phyloP scores from a whole-genome alignment of 2,329 filamentous ascomycete genomes.

The Berkeleyomyces rouxiae region DNA sequence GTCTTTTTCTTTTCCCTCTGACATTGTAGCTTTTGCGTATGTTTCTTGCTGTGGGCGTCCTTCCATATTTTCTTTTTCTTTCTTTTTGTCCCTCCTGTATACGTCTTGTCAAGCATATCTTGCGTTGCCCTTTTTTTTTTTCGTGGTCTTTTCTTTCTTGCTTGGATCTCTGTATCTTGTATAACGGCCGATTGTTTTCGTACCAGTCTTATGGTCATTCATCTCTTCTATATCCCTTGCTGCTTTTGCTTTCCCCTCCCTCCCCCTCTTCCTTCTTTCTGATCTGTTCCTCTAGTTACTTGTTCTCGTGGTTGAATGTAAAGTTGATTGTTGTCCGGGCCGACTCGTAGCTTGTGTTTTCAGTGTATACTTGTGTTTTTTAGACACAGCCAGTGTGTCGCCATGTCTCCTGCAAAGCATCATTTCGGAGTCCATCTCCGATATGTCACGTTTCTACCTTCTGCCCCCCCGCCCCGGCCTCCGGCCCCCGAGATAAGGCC shows the following conservation, averaged over 20 bases:
- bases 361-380: not conserved
- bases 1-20: not conserved
- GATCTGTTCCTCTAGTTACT: not conserved
- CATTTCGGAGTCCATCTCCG: no score
- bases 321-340: not conserved
- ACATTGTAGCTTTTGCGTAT: not conserved
- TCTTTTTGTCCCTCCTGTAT: not conserved
- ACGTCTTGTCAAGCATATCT: not conserved
- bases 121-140: not conserved
- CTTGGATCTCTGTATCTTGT: not conserved
- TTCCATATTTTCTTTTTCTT: not conserved
- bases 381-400: no score
- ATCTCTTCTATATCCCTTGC: conserved; percentile 13
- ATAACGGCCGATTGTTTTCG: conserved; percentile 12
- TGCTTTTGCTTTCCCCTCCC: conserved; percentile 9
- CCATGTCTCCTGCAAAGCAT: no score
- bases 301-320: not conserved
- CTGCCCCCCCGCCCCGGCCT: not conserved
- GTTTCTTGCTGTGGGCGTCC: not conserved
- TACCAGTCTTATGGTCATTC: conserved; percentile 9
- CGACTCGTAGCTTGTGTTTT: not conserved
- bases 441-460: not conserved
- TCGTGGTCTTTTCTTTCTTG: not conserved
- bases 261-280: not conserved
- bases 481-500: not conserved